These are phyloP conservation scores for Elaeis oleifera DNA, from an alignment of 202 grass and related monocot genomes.

Conservation along the genomic window DNA sequence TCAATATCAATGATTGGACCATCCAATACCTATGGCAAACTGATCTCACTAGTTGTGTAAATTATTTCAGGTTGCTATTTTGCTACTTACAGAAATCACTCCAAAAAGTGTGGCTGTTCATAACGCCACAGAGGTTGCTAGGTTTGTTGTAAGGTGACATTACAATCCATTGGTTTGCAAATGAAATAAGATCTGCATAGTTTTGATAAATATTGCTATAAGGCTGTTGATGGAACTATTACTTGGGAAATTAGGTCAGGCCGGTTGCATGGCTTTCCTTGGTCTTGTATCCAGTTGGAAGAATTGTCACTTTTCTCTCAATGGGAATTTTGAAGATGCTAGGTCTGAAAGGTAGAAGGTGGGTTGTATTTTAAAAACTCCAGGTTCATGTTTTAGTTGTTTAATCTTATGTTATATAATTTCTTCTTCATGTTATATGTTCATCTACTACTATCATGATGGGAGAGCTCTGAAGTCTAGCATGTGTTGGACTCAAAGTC, in stretches of 20 bases:
- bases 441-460: no score
- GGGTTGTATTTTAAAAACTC: slow-evolving; percentile 4
- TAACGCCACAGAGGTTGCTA: slow-evolving; percentile 87
- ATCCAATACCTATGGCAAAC: no score
- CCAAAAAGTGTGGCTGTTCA: slow-evolving; percentile 97
- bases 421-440: no score
- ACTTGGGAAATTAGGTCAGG: slow-evolving; percentile 57
- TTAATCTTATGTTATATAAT: no score
- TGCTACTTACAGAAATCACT: slow-evolving; percentile 95
- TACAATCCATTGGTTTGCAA: slow-evolving; percentile 7
- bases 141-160: slow-evolving; percentile 88
- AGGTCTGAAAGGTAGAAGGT: slow-evolving; percentile 95
- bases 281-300: slow-evolving; percentile 90
- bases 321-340: slow-evolving; percentile 97
- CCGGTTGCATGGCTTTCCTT: slow-evolving; percentile 94
- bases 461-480: no score
- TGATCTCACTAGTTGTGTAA: not conserved
- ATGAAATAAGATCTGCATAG: slow-evolving; percentile 2
- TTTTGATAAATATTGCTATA: not conserved
- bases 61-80: slow-evolving; percentile 65
- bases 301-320: slow-evolving; percentile 82
- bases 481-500: no score
- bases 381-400: no score
- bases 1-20: no score
- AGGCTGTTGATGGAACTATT: not conserved